These are phyloP conservation scores for Chlamydomonas applanata DNA, from an alignment of 139 green algal species.

Conservation along the genomic window DNA sequence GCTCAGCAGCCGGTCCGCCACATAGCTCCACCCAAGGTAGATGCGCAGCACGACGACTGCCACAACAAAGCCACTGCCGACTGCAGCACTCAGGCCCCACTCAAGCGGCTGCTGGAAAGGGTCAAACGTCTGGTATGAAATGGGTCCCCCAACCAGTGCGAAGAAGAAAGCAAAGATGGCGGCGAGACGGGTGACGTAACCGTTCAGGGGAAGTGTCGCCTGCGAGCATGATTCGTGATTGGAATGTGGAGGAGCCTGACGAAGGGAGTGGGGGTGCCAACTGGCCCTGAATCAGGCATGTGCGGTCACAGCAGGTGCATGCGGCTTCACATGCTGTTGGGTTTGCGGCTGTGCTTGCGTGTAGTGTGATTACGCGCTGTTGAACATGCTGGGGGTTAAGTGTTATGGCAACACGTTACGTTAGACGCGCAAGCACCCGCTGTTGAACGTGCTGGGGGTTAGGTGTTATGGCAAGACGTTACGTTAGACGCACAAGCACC, in stretches of 20 bases:
- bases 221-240: constrained; percentile 31
- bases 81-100: constrained; percentile 55
- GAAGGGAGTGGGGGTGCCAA: too few species aligned
- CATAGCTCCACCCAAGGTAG: constrained; percentile 91
- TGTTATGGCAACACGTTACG: too few species aligned
- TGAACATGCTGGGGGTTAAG: too few species aligned
- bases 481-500: too few species aligned
- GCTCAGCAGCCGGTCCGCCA: constrained; percentile 82
- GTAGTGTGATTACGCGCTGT: too few species aligned
- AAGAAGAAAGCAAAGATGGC: constrained; percentile 64
- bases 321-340: too few species aligned
- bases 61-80: constrained; percentile 72
- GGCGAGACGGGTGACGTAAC: constrained; percentile 60
- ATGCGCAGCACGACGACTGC: constrained; percentile 74
- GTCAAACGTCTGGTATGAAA: constrained; percentile 82
- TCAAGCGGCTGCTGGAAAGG: constrained; percentile 59
- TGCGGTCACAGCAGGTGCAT: background rate
- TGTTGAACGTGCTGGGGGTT: too few species aligned
- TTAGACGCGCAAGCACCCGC: too few species aligned
- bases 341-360: too few species aligned
- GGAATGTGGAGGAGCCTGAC: too few species aligned
- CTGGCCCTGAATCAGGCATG: too few species aligned
- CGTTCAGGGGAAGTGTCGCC: constrained; percentile 53
- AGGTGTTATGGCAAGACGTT: too few species aligned
- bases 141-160: constrained; percentile 66